Evolutionary conservation across 768 basidiomycete species (phyloP).

Genomic region (Aureoboletus auriporus): DNA sequence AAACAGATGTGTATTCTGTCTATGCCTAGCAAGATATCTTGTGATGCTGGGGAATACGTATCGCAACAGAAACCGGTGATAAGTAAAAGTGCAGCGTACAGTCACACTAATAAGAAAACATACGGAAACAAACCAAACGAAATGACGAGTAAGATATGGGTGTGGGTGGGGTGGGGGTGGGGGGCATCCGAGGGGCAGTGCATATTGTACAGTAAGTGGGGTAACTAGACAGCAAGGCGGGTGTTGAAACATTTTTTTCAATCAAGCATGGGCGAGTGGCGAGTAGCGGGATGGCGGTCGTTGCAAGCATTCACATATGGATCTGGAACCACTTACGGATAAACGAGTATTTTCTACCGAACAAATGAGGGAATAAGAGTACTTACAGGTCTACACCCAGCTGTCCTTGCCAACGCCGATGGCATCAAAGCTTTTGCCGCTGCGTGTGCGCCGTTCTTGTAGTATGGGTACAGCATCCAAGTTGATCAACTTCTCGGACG

Average conservation of each 20-base stretch:
- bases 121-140: constrained; percentile 16
- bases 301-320: not conserved
- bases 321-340: constrained; percentile 5
- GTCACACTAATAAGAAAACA: constrained; percentile 26
- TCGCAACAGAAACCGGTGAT: constrained; percentile 24
- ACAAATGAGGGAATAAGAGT: constrained; percentile 25
- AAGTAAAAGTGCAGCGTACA: constrained; percentile 26
- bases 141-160: constrained; percentile 19
- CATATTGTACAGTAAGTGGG: constrained; percentile 24
- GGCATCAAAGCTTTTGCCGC: constrained; percentile 82
- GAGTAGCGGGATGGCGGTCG: not conserved
- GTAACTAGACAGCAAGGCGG: constrained; percentile 14
- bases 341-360: constrained; percentile 50
- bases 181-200: constrained; percentile 17
- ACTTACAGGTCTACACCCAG: constrained; percentile 63
- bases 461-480: constrained; percentile 69
- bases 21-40: constrained; percentile 28
- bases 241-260: constrained; percentile 9
- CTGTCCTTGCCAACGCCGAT: constrained; percentile 73
- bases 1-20: constrained; percentile 19
- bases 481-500: constrained; percentile 78
- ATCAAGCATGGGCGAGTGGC: constrained; percentile 3
- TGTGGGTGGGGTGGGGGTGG: constrained; percentile 9
- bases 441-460: constrained; percentile 73
- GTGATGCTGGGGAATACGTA: constrained; percentile 28